Base-by-base conservation (phyloP, 2,329 filamentous ascomycete species). In the Fusarium sp. region DNA sequence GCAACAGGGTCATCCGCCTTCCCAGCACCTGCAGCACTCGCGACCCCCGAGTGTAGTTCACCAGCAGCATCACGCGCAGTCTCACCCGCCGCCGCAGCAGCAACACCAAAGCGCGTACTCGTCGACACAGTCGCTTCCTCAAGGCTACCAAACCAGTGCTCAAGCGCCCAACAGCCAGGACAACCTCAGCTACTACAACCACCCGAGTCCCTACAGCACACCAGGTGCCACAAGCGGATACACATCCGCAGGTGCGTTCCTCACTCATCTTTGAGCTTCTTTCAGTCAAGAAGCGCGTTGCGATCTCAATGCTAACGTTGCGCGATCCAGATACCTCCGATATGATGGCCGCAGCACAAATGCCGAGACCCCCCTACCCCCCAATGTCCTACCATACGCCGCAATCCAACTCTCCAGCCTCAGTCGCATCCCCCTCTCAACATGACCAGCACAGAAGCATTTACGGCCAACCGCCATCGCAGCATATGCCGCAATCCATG, bases 361-460 rank as follows among this genome's bases (percentile, higher is more conserved):
- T 88, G 91, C 90, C 92, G 77, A 87, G 89, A 76, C 87, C 89
- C 70, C 85, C 88, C 42, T 97, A 96, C 75, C 93, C 93, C 69
- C 92, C 92, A 59, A 96, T 97, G 74, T 84, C 83, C 29, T 97
- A 97, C 76, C 92, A 97, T 77, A 96, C 93, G 15, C 93, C 93
- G 52, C 93, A 97, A 80, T 96, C 93, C 53, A 96, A 94, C 78
- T 97, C 94, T 52, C 94, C 94, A 44, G 92, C 92, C 35, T 96
- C 93, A 46, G 93, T 97, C 70, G 91, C 93, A 64, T 97, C 94
- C 31, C 90, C 92, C 22, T 92, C 93, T 55, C 85, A 88, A 53
- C 93, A 97, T 78, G 94, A 98, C 74, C 92, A 94, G 73, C 92
- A 96, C 79, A 85, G 93, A 69, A 89, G 88, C 71, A 86, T 98